These are phyloP conservation scores for Setaria viridis DNA, from an alignment of 202 grass and related monocot genomes.

Conservation along the genomic window DNA sequence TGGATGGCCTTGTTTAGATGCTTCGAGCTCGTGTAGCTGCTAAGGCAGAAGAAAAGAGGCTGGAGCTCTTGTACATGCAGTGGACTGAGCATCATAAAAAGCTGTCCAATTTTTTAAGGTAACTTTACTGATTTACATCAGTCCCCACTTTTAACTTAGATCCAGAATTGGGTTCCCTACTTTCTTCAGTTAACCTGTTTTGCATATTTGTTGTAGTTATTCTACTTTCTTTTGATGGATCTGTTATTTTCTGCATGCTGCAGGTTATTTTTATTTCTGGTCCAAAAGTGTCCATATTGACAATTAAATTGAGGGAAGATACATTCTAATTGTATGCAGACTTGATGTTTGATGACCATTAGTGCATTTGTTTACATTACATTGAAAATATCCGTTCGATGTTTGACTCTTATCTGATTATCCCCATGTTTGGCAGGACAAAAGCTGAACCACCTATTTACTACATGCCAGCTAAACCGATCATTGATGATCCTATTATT, in stretches of 20 bases:
- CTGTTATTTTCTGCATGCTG: slow-evolving; percentile 54
- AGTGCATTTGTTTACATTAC: slow-evolving; percentile 53
- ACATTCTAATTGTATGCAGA: slow-evolving; percentile 81
- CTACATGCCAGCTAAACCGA: slow-evolving; percentile 81
- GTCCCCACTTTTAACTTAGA: slow-evolving; percentile 12
- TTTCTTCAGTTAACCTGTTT: slow-evolving; percentile 26
- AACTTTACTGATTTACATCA: slow-evolving; percentile 33
- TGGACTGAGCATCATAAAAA: slow-evolving; percentile 98
- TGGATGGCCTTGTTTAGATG: slow-evolving; percentile 59
- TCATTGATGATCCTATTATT: slow-evolving; percentile 68
- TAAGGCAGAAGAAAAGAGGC: slow-evolving; percentile 92
- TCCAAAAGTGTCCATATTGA: slow-evolving; percentile 99
- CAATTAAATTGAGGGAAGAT: slow-evolving; percentile 99
- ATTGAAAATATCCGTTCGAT: slow-evolving; percentile 43
- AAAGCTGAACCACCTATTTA: slow-evolving; percentile 88
- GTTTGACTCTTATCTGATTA: slow-evolving; percentile 39
- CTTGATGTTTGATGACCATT: slow-evolving; percentile 61
- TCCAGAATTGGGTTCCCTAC: slow-evolving; percentile 14
- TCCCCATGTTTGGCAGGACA: slow-evolving; percentile 70
- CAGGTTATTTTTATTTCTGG: slow-evolving; percentile 99
- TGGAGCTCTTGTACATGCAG: slow-evolving; percentile 89
- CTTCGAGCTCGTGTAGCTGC: slow-evolving; percentile 94
- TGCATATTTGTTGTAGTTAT: slow-evolving; percentile 17
- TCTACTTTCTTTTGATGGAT: slow-evolving; percentile 38
- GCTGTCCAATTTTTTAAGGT: slow-evolving; percentile 99